Evolutionary conservation across 768 basidiomycete genomes (phyloP), one percentile per base, ranked within the genome.

Genomic region (Leccinum disarticulatum): DNA sequence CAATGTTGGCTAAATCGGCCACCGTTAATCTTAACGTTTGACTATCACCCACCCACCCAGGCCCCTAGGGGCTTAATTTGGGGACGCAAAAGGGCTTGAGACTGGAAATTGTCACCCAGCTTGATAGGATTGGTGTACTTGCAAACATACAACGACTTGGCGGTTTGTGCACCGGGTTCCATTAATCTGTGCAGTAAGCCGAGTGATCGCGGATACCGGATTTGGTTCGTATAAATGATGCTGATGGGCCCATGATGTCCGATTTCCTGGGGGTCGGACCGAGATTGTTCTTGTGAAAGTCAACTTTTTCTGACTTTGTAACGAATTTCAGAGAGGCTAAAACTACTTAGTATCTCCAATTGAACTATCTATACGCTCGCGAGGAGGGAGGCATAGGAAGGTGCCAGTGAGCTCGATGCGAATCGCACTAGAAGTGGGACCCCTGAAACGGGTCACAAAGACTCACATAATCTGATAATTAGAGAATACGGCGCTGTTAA

Each of bases 21-120:
- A 22, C 22, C 22, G 22, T 22, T 22, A 51, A 57, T 61, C 35
- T 59, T 56, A 35, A 53, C 28, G 51, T 63, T 69, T 60, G 55
- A 59, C 55, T 43, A 25, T 61, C 31, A 35, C 51, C 51, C 36
- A 53, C 36, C 25, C 25, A 25, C 25, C 27, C 57, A 54, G 54
- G 52, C 28, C 56, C 15, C 3, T 36, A 15, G 33, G 27, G 58
- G 19, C 41, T 13, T 55, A 41, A 46, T 50, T 27, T 1, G 28
- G 43, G 49, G 6, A 49, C 19, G 10, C 35, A 52, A 49, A 53
- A n/a, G 49, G 22, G 19, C 10, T 30, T 36, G 11, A 3, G 22
- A 50, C 36, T 4, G 11, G 25, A 33, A 15, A 51, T 25, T 14
- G 25, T 7, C 14, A 31, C 30, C 27, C 10, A 55, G 28, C 30